Evolutionary conservation across 306 rosid genomes (phyloP), one percentile per base, ranked within the genome.

Genomic region (Ochetophila trinervis): DNA sequence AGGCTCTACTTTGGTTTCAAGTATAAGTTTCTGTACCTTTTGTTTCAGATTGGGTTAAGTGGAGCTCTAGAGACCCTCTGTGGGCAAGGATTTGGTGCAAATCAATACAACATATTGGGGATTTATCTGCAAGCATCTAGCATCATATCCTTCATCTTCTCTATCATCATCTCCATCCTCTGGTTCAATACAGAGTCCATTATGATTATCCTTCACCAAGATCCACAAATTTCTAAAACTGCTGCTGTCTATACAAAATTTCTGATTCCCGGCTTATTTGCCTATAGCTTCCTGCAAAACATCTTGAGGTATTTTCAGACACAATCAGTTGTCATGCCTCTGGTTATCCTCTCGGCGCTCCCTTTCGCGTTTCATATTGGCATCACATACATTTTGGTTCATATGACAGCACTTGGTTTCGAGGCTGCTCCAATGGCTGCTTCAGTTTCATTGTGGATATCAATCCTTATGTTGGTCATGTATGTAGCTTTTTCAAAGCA

Each of bases 61-160:
- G 98, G 98, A 60, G 86, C 95, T 44, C 77, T 91, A 11, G 98
- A 91, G 80, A 91, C 96, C 35, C 84, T 88, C 0, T 91, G 97
- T n/a, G 98, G 96, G 49, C 96, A 91, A 78, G 92, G 83, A 45
- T 88, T 76, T 78, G 98, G 95, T 0, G 88, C 96, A 52, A 62
- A 78, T 64, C 70, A 60, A 32, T 88, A 83, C 78, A 74, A 82
- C 44, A 30, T 58, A 67, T 21, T 91, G 76, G 97, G 97, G 75
- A 72, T 87, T 45, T 82, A 88, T 81, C 82, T 91, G 15, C 98
- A 91, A 78, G 62, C 92, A 30, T 82, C 90, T 5, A 82, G 96
- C 73, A 81, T 91, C 67, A 82, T 84, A 42, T 79, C 90, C 13
- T 40, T 82, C 20, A 19, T 87, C 37, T 83, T 85, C 78, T 83